Evolutionary conservation across 768 basidiomycete species (phyloP), one percentile per base, ranked within the genome.

Genomic region (Suillus discolor): DNA sequence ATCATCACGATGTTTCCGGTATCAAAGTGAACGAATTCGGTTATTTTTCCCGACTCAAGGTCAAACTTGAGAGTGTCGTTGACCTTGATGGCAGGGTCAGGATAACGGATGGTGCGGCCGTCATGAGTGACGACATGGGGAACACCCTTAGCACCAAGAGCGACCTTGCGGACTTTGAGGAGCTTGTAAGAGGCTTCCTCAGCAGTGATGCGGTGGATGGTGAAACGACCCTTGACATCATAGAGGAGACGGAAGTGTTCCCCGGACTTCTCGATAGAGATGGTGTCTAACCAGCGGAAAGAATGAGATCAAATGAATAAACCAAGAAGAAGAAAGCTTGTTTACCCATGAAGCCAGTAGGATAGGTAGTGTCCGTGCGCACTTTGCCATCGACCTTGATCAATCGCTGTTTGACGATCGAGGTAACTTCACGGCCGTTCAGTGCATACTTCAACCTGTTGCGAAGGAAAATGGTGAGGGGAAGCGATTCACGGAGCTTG

Each of bases 301-400:
- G 11, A 61, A 38, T 69, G 34, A 69, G 57, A 41, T 36, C 36
- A 39, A 12, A 25, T 11, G 47, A 61, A 6, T 15, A 7, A 16
- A 8, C 23, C 25, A 28, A 34, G 9, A 44, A 47, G n/a, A 63
- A 49, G 41, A 54, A 54, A 34, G 31, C 1, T n/a, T 39, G 16
- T 89, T 72, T 68, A 96, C 96, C 96, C 94, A 91, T 90, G 88
- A 97, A 99, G 66, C 97, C 97, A 75, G 96, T 87, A 69, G 97
- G 97, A 86, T 88, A 99, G 71, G 94, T 98, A 72, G 92, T 84
- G 80, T 99, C 97, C 63, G 97, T 99, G 80, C 97, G 89, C 79
- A 99, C 97, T 84, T 99, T 99, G 77, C 87, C 87, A 82, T 99
- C 97, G 75, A 99, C 94, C 89, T 99, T 97, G 82, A 99, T 92